Conservation (phyloP, 179 eudicot species). For the Actinidia chinensis region DNA sequence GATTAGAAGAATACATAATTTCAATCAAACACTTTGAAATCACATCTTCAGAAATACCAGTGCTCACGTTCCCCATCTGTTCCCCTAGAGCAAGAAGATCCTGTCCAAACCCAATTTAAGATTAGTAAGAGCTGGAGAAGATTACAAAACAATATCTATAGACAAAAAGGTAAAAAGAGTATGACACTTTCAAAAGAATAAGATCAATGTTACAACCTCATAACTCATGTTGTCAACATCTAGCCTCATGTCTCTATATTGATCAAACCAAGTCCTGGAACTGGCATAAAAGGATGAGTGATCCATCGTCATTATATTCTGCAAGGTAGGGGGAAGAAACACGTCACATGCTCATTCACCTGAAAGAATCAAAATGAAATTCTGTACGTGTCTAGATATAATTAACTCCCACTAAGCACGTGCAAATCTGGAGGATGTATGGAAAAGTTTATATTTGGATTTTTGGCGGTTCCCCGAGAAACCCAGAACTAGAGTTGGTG, state of each 20-base stretch:
- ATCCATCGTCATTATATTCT: constrained; percentile 59
- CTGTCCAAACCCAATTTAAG: constrained; percentile 23
- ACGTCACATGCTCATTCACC: constrained; percentile 7
- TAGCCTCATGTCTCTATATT: constrained; percentile 71
- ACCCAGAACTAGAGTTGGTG: background rate
- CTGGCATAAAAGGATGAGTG: constrained; percentile 43
- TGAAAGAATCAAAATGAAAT: constrained; percentile 7
- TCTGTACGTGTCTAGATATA: background rate
- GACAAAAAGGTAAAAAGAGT: too few relatives aligned
- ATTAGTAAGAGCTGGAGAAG: background rate
- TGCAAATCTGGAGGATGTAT: background rate
- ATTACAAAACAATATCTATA: background rate
- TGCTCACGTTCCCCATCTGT: constrained; percentile 43
- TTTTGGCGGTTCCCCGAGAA: background rate
- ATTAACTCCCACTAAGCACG: background rate
- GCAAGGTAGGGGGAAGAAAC: constrained; percentile 11
- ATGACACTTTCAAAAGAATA: background rate
- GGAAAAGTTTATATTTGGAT: background rate
- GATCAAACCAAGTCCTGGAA: constrained; percentile 51
- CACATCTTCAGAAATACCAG: constrained; percentile 36
- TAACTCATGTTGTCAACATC: constrained; percentile 80
- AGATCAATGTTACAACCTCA: constrained; percentile 42
- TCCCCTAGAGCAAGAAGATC: constrained; percentile 48
- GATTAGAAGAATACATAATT: constrained; percentile 19
- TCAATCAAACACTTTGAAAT: constrained; percentile 31